phyloP scores from a whole-genome alignment of 805 yeast species.

The Millerago galiae region DNA sequence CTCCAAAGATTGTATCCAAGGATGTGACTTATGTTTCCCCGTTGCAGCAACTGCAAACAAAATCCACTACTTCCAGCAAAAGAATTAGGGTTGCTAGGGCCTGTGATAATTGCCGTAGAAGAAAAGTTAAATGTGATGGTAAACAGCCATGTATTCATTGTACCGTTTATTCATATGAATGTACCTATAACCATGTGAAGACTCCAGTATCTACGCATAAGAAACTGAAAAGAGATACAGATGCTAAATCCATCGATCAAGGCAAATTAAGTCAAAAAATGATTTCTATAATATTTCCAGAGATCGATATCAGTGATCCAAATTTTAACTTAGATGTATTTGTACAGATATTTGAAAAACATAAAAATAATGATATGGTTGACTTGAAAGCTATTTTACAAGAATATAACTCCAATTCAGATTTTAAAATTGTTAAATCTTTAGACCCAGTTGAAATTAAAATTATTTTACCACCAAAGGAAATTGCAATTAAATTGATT shows the following conservation, averaged over 20 bases:
- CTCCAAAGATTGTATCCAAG: constrained; percentile 22
- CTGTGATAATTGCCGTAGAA: constrained; percentile 65
- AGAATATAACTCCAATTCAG: constrained; percentile 10
- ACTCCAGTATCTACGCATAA: constrained; percentile 24
- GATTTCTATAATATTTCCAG: constrained; percentile 15
- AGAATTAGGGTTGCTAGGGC: constrained; percentile 65
- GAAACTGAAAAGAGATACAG: constrained; percentile 4
- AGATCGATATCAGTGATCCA: constrained; percentile 10
- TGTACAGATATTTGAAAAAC: constrained; percentile 11
- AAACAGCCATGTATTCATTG: constrained; percentile 83
- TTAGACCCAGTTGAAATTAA: constrained; percentile 35
- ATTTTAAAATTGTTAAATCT: constrained; percentile 21
- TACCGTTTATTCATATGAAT: constrained; percentile 78
- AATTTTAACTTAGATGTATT: constrained; percentile 15
- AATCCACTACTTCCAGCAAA: constrained; percentile 28
- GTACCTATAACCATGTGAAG: constrained; percentile 75
- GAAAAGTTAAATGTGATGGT: constrained; percentile 81
- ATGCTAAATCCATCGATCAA: not conserved
- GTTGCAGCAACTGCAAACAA: constrained; percentile 15
- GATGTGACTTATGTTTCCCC: constrained; percentile 20
- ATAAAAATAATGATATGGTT: constrained; percentile 14
- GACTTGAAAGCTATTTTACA: constrained; percentile 13
- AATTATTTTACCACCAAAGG: constrained; percentile 71
- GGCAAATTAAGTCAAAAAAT: constrained; percentile 4
- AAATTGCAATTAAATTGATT: constrained; percentile 64